Percentiles rank a stretch among this genome's conserved stretches.
These are phyloP conservation scores for Tuber brumale DNA, from an alignment of 495 filamentous ascomycete genomes.

Conservation along the genomic window DNA sequence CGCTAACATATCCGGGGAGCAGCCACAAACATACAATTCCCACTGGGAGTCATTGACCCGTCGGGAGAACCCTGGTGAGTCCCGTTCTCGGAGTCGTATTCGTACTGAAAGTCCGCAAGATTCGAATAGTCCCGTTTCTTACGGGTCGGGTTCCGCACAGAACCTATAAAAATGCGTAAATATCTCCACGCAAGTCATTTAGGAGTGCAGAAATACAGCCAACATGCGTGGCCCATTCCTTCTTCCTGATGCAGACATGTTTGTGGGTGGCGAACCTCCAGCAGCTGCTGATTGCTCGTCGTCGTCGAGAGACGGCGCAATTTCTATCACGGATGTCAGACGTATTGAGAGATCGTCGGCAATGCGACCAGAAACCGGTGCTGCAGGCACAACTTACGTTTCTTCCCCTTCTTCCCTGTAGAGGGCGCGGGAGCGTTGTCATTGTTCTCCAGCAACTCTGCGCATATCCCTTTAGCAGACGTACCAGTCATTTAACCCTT, in stretches of 20 bases:
- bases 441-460: conserved; percentile 52
- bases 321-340: conserved; percentile 23
- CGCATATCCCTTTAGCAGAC: conserved; percentile 44
- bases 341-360: conserved; percentile 11
- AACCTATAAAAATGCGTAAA: conserved; percentile 13
- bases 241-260: conserved; percentile 28
- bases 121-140: conserved; percentile 28
- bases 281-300: conserved; percentile 34
- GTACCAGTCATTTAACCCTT: conserved; percentile 4
- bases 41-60: conserved; percentile 26
- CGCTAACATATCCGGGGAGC: conserved; percentile 2
- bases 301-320: conserved; percentile 38
- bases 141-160: conserved; percentile 29
- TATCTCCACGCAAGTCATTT: not conserved
- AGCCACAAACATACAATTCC: conserved; percentile 25
- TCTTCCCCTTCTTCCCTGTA: conserved; percentile 43
- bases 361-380: conserved; percentile 6
- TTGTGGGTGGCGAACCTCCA: conserved; percentile 36
- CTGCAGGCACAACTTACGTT: conserved; percentile 26
- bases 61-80: conserved; percentile 41
- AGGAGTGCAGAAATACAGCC: conserved; percentile 15
- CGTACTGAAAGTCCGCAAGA: conserved; percentile 17
- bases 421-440: conserved; percentile 53
- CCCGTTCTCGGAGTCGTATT: conserved; percentile 38
- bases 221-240: conserved; percentile 32